Conservation (phyloP, 2,329 filamentous ascomycete genomes). For the Xylaria sp. region DNA sequence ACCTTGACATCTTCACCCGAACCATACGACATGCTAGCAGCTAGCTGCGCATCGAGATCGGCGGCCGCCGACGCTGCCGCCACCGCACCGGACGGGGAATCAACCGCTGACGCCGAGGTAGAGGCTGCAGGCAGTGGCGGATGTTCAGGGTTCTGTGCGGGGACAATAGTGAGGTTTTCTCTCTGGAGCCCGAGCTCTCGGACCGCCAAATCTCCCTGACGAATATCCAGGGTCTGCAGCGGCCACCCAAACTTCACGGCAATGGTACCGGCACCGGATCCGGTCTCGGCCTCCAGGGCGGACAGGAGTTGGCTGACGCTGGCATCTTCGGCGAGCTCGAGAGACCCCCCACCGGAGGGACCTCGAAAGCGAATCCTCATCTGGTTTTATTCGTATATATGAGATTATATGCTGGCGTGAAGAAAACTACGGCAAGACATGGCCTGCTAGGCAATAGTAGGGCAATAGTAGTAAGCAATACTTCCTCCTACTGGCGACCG, state of each 20-base stretch:
- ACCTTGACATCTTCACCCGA: conserved; percentile 58
- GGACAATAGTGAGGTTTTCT: conserved; percentile 63
- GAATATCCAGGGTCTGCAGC: conserved; percentile 73
- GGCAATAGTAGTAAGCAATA: conserved; percentile 18
- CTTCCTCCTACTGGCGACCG: not conserved
- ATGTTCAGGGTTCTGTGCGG: conserved; percentile 48
- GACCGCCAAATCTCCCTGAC: conserved; percentile 61
- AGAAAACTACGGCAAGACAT: conserved; percentile 11
- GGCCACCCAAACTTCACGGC: conserved; percentile 89
- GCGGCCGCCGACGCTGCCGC: conserved; percentile 9
- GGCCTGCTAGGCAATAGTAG: too few species aligned
- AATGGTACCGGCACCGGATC: conserved; percentile 69
- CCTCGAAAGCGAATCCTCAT: conserved; percentile 83
- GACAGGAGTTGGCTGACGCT: conserved; percentile 71
- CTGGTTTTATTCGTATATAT: not conserved
- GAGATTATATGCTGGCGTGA: not conserved
- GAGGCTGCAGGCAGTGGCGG: not conserved
- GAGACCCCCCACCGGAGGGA: conserved; percentile 76
- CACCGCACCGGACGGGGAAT: conserved; percentile 24
- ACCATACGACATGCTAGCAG: conserved; percentile 41
- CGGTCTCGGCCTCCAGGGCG: conserved; percentile 72
- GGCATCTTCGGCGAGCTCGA: conserved; percentile 75
- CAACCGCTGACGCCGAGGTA: conserved; percentile 5
- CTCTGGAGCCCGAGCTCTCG: conserved; percentile 60
- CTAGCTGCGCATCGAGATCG: conserved; percentile 21